Evolutionary conservation across 495 filamentous ascomycete species (phyloP), one percentile per base, ranked within the genome.

Genomic region (Penicillium longicatenatum): DNA sequence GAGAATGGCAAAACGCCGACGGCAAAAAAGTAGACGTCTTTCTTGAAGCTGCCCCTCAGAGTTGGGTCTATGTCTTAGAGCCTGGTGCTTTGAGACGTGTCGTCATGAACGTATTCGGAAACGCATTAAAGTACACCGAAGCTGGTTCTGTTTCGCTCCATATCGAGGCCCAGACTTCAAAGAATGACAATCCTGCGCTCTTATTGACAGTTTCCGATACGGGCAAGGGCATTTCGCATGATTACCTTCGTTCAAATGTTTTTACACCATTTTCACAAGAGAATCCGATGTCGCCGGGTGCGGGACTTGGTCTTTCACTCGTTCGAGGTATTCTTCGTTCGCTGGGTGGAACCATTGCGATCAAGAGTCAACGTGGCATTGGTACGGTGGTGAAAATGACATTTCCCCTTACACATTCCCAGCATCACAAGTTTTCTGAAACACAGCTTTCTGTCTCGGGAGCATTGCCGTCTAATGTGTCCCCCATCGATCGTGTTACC

Each of bases 31-130:
- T 88, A 10, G 74, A 81, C 7, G 78, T 90, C n/a, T 76, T 84
- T 52, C 60, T 92, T 11, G 84, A 89, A 64, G 83, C 91, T 50
- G 77, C 83, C 33, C 72, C 72, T 11, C 76, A 82, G 39, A 62
- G 79, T 45, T 90, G 84, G 74, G 53, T 79, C 17, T 91, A 89
- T 69, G 70, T 74, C 8, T 81, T 83, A 0, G 85, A 90, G 31
- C 86, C 88, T 0, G 89, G 89, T 6, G 89, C 88, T 2, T 70
- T 91, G 35, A 79, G 86, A 21, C 82, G 90, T 6, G 79, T 92
- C 35, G 79, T 93, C 31, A 89, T 91, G 86, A 92, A 94, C 61
- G 62, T 93, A 4, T 85, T 91, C 50, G 86, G 89, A 22, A 94
- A 94, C 68, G 83, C 90, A 0, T 76, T 93, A 55, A 94, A 94